These are phyloP conservation scores for Cucurbita pepo DNA, from an alignment of 306 rosid species.

Conservation along the genomic window DNA sequence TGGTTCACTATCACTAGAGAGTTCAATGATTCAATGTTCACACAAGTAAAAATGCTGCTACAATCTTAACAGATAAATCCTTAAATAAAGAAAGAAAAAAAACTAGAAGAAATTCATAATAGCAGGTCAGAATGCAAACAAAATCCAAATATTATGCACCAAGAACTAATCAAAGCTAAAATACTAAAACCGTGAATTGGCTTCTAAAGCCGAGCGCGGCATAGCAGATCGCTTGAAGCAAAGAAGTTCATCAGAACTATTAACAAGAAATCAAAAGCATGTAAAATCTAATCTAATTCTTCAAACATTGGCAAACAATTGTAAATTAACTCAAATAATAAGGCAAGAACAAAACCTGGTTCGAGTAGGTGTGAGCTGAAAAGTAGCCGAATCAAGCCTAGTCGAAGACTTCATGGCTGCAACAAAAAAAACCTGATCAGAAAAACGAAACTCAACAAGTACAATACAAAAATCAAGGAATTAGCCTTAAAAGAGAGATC, in stretches of 20 bases:
- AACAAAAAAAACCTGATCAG: neutral
- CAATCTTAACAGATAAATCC: neutral
- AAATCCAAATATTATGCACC: neutral
- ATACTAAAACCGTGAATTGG: constrained; percentile 2
- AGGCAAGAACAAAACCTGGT: constrained; percentile 40
- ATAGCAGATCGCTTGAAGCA: constrained; percentile 8
- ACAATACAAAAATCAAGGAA: neutral
- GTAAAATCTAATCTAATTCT: neutral
- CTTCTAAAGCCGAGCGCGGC: constrained; percentile 1
- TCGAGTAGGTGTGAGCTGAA: constrained; percentile 96
- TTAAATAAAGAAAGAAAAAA: neutral
- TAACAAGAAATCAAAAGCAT: no score
- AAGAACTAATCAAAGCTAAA: neutral
- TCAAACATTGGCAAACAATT: constrained; percentile 3
- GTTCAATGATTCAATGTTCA: neutral
- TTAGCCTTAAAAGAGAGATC: constrained; percentile 17
- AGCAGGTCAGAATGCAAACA: neutral
- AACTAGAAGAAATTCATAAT: neutral
- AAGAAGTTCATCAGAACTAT: no score
- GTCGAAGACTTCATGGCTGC: constrained; percentile 50
- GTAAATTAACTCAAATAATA: neutral
- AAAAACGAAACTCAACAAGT: neutral
- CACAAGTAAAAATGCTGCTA: neutral
- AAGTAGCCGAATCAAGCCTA: constrained; percentile 66
- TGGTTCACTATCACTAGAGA: neutral